phyloP scores from a whole-genome alignment of 1,139 yeast genomes.

The Kodamaea plutei region DNA sequence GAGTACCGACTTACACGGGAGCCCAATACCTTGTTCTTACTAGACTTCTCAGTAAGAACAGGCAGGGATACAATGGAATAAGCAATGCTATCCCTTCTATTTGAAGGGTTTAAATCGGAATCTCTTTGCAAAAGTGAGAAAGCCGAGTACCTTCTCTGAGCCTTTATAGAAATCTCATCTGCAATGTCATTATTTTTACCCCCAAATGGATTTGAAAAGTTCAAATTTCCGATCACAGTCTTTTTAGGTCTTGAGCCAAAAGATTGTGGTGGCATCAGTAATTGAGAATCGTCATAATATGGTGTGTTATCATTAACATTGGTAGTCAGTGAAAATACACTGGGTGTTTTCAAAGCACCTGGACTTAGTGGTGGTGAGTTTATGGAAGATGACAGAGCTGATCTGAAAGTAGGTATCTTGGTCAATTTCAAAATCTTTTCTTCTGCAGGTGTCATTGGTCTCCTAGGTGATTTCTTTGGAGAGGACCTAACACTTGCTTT shows the following conservation, averaged over 20 bases:
- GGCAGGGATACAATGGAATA: slow-evolving; percentile 13
- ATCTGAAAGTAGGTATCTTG: slow-evolving; percentile 25
- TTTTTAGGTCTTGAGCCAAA: neutral
- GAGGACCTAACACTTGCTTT: too few species aligned
- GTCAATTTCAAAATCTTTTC: slow-evolving; percentile 26
- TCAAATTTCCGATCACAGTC: too few species aligned
- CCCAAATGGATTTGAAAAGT: slow-evolving; percentile 4
- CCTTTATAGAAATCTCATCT: neutral
- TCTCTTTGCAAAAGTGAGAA: slow-evolving; percentile 6
- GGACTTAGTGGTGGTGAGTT: slow-evolving; percentile 3
- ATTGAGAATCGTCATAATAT: too few species aligned
- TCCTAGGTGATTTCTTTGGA: slow-evolving; percentile 17
- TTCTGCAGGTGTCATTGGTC: slow-evolving; percentile 30
- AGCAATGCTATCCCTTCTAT: slow-evolving; percentile 11
- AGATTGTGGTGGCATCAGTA: neutral
- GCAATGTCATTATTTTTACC: neutral
- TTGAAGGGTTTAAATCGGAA: slow-evolving; percentile 2
- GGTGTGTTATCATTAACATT: neutral
- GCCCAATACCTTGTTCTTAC: neutral
- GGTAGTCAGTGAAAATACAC: neutral
- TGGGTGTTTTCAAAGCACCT: neutral
- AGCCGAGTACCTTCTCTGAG: slow-evolving; percentile 6
- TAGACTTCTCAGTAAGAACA: slow-evolving; percentile 3
- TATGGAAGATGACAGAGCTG: slow-evolving; percentile 5
- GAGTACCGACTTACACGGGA: slow-evolving; percentile 11